These are phyloP conservation scores for Aspergillus sparsus DNA, from an alignment of 495 filamentous ascomycete species.

Conservation along the genomic window DNA sequence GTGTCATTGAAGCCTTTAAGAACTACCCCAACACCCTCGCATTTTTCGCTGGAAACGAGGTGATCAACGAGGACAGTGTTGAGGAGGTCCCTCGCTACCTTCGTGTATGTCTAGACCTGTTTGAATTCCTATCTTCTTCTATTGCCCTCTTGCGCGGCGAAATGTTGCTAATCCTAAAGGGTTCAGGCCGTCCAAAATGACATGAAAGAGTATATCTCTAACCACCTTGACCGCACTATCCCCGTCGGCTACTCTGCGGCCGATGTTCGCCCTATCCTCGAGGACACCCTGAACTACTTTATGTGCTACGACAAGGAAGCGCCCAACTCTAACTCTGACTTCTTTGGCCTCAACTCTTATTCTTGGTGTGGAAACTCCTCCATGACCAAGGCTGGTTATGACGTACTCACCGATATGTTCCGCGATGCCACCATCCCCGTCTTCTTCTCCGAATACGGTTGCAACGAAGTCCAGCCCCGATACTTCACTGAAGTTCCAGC, in stretches of 20 bases:
- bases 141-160: too few species aligned
- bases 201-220: slow-evolving; percentile 83
- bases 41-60: slow-evolving; percentile 94
- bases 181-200: slow-evolving; percentile 71
- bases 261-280: slow-evolving; percentile 76
- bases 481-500: slow-evolving; percentile 78
- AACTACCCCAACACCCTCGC: slow-evolving; percentile 86
- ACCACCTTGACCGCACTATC: slow-evolving; percentile 65
- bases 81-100: slow-evolving; percentile 44
- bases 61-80: slow-evolving; percentile 68
- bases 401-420: slow-evolving; percentile 72
- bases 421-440: slow-evolving; percentile 72
- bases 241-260: slow-evolving; percentile 95
- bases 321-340: slow-evolving; percentile 66
- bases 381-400: slow-evolving; percentile 69
- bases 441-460: slow-evolving; percentile 97
- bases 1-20: slow-evolving; percentile 92
- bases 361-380: slow-evolving; percentile 85
- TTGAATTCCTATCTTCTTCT: too few species aligned
- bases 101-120: slow-evolving; percentile 31
- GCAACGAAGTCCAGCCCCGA: slow-evolving; percentile 79
- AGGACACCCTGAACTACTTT: slow-evolving; percentile 81
- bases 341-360: slow-evolving; percentile 95
- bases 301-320: slow-evolving; percentile 73
- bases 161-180: too few species aligned